These are phyloP conservation scores for Eutrema salsugineum DNA, from an alignment of 441 rosid species.

Conservation along the genomic window DNA sequence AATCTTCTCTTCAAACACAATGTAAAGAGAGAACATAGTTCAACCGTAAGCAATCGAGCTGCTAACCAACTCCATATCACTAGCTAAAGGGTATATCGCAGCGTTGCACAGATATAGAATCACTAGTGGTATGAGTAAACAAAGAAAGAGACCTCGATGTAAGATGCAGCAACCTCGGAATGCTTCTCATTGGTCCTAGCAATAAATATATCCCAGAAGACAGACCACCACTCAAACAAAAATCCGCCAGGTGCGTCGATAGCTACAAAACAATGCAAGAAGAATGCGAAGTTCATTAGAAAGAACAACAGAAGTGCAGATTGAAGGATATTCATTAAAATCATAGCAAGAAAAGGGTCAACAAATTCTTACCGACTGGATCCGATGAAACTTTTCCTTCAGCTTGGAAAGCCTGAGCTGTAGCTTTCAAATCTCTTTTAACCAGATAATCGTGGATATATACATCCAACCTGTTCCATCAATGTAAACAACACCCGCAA, in stretches of 20 bases:
- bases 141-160: constrained; percentile 50
- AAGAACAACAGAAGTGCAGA: neutral
- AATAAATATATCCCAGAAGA: constrained; percentile 90
- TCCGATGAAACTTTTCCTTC: constrained; percentile 87
- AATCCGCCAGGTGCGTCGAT: constrained; percentile 94
- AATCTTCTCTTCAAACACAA: neutral
- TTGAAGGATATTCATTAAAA: neutral
- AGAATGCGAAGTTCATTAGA: neutral
- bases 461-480: constrained; percentile 74
- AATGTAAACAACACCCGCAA: neutral
- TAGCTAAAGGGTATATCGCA: neutral
- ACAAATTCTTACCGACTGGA: constrained; percentile 66
- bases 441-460: constrained; percentile 90
- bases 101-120: constrained; percentile 4
- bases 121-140: neutral
- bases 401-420: constrained; percentile 86
- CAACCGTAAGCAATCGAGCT: neutral
- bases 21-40: neutral
- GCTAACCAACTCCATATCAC: neutral
- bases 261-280: constrained; percentile 44
- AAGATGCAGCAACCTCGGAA: constrained; percentile 80
- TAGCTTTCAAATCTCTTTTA: constrained; percentile 81
- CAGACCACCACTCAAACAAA: constrained; percentile 97
- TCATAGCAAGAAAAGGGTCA: neutral
- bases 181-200: constrained; percentile 81